A percentile compares a stretch with the other conserved stretches of the same genome.
phyloP scores from a whole-genome alignment of 169 alveolate species.

The Theileria annulata region DNA sequence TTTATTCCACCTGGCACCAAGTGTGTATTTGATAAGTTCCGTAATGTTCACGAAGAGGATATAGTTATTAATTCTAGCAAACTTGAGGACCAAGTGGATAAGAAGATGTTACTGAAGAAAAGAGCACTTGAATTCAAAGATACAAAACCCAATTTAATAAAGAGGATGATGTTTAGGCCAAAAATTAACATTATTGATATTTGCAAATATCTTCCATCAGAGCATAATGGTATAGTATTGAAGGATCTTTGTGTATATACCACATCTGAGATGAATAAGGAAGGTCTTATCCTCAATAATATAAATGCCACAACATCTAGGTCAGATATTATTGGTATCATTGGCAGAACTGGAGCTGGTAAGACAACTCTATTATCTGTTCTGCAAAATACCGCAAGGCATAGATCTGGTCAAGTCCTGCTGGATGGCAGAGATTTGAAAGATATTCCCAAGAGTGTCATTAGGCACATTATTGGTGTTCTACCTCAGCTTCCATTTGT shows the following conservation, averaged over 20 bases:
- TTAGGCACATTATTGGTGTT: conserved; percentile 49
- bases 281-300: not conserved
- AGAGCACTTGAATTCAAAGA: not conserved
- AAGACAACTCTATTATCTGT: conserved; percentile 52
- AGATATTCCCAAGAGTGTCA: conserved; percentile 29
- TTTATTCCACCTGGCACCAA: conserved; percentile 25
- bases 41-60: conserved; percentile 2
- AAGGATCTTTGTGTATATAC: conserved; percentile 25
- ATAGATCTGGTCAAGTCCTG: conserved; percentile 42
- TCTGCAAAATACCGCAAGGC: conserved; percentile 28
- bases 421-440: conserved; percentile 61
- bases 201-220: conserved; percentile 1
- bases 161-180: not conserved
- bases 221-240: conserved; percentile 7
- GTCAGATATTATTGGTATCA: conserved; percentile 52
- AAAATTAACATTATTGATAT: conserved; percentile 1
- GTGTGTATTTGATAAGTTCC: not conserved
- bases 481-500: conserved; percentile 60
- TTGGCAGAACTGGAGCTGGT: conserved; percentile 68
- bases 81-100: not conserved
- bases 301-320: conserved; percentile 25
- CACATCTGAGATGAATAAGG: not conserved
- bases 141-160: not conserved
- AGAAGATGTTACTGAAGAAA: not conserved
- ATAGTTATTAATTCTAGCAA: not conserved